Evolutionary conservation across 768 basidiomycete species (phyloP).

Genomic region (Brasilioporus rufonigricans): DNA sequence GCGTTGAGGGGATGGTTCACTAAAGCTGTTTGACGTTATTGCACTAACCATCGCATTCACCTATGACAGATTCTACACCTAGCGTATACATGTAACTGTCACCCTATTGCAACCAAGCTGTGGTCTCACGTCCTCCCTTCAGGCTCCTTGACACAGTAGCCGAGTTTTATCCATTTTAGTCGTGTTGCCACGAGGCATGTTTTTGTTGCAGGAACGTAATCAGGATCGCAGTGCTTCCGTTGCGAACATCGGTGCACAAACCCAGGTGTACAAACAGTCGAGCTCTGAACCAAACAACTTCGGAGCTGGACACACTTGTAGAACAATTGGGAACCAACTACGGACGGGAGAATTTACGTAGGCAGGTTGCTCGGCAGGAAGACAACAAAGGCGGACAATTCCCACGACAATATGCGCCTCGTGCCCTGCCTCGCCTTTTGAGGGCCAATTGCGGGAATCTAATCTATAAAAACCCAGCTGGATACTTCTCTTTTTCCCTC

Average conservation of each 20-base stretch:
- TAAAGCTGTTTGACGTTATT: too few species aligned
- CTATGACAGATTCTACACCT: too few species aligned
- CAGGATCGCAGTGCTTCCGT: neutral
- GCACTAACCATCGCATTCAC: too few species aligned
- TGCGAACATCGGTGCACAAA: neutral
- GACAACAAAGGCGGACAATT: constrained; percentile 18
- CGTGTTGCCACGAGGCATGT: too few species aligned
- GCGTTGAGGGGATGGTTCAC: too few species aligned
- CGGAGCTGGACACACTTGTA: too few species aligned
- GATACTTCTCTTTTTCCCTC: constrained; percentile 21
- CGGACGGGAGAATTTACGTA: too few species aligned
- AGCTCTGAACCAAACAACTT: neutral
- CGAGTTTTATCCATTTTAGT: too few species aligned
- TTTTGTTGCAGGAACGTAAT: constrained; percentile 8
- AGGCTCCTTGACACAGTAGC: constrained; percentile 4
- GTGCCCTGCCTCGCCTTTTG: constrained; percentile 48
- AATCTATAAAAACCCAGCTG: constrained; percentile 48
- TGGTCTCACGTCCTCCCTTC: constrained; percentile 10
- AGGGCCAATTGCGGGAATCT: constrained; percentile 33
- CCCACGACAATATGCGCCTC: constrained; percentile 41
- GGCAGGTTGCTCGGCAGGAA: constrained; percentile 10
- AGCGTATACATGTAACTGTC: too few species aligned
- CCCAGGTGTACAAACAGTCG: constrained; percentile 1
- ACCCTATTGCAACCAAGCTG: too few species aligned
- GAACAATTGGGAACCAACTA: too few species aligned